Evolutionary conservation across 2,329 filamentous ascomycete genomes (phyloP), one percentile per base, ranked within the genome.

Genomic region (Pseudopithomyces maydicus): DNA sequence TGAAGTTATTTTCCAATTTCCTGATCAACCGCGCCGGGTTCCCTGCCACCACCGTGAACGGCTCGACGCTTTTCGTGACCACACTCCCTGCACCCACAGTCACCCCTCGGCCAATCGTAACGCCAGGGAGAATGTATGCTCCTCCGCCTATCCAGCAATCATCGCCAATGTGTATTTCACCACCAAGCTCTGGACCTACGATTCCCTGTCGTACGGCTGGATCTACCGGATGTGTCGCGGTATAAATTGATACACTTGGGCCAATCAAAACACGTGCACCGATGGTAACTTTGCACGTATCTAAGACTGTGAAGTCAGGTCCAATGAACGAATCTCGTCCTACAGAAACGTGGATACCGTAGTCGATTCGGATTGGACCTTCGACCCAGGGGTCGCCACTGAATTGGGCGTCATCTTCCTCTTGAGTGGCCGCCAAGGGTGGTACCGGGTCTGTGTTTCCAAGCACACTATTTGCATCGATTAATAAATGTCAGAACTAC

Each of bases 21-120:
- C 32, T 54, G 3, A 57, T 43, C n/a, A 76, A 95, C 90, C 59
- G 91, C 8, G 86, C 87, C 39, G 77, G 77, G 5, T 60, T 64
- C 1, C 78, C 78, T 11, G 78, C 63, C 12, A 74, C 78, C 8
- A 80, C 75, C 62, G 70, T 56, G 64, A 77, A 17, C 56, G 56
- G 2, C 12, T 74, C 74, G 7, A 79, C 56, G 56, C 71, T 67
- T 61, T 70, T 76, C 1, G 76, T 79, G 3, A 80, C 78, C 12
- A 80, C 74, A 1, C 72, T 70, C 0, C 74, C 74, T 6, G 78
- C 75, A 5, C 74, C 77, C 41, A 80, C 68, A 0, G 78, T 80
- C 52, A 70, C 71, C 3, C 78, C 78, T n/a, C 68, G 63, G 1
- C 78, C 78, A 44, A 80, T 73, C 4, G 68, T 75, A 1, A 80